Base-by-base conservation (phyloP, 768 basidiomycete species). In the Hericium alpestre region DNA sequence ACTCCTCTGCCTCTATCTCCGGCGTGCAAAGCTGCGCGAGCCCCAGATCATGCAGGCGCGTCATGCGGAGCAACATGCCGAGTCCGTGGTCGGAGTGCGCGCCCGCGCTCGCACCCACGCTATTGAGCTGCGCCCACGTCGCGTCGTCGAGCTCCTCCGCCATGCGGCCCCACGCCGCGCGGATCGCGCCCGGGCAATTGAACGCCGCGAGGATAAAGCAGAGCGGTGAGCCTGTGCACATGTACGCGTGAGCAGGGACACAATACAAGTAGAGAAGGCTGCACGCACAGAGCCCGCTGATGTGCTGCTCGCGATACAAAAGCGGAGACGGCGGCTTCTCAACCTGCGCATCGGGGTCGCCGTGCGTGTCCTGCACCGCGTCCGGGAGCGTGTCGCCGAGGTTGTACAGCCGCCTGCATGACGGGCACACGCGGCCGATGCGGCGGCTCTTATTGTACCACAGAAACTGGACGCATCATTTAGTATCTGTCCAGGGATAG, bases 381-480 rank as follows among this genome's bases (percentile, higher is more conserved):
- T 81, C 77, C 3, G 78, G 76, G 1, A 90, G 73, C 1, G 73
- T 66, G 52, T 92, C 89, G 1, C 87, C 87, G 0, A 90, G 69
- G 5, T 72, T 74, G 65, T 90, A 92, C 32, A 90, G 68, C 15
- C 89, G 72, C 66, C 82, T 80, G 65, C 90, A 92, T 0, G 86
- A 79, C 2, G 90, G 89, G 63, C 90, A 92, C 53, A 91, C 77
- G 25, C 90, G 81, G 55, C 82, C 79, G 10, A 74, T 77, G 5
- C 76, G 68, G 2, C 90, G 79, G 65, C 86, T 89, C 70, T 89
- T 89, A 73, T 92, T 92, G 65, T 91, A 90, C 88, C 88, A 91
- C 12, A 90, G 63, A 10, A 87, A 82, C 87, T 88, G 59, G 20
- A 47, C 38, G n/a, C 8, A 20, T 32, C 6, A 7, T 32, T 32